Base-by-base conservation (phyloP, 768 basidiomycete genomes). In the Russula griseocarnosa region DNA sequence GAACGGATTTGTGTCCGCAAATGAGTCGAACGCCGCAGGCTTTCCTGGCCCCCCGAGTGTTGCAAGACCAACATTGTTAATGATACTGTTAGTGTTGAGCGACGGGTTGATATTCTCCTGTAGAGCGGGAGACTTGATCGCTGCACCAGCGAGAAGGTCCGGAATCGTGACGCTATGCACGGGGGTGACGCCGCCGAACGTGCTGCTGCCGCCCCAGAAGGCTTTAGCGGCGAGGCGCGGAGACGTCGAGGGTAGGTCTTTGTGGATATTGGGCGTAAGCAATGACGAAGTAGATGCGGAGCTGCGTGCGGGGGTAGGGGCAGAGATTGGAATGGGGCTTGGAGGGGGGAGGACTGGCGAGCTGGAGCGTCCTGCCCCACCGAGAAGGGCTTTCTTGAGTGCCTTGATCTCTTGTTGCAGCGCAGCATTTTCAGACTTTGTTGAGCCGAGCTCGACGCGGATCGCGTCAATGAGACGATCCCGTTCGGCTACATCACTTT, bases 401-500 rank as follows among this genome's bases (percentile, higher is more conserved):
- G 85, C 78, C 0, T 80, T 75, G 55, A 93, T 86, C 74, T 92
- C 91, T 69, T 89, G 85, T 0, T 90, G 81, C 32, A 97, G 79
- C 5, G 92, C 94, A 20, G 82, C 74, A 72, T 96, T 96, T 78
- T 98, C 94, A 2, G 83, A 84, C 72, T 83, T 83, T 26, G 86
- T 86, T 1, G 83, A 83, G 42, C 90, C 90, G 22, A 97, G 83
- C 72, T 98, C 92, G 16, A 84, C 78, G 56, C 90, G 85, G 74
- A 95, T 92, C 36, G 88, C 88, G 66, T 91, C 89, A 67, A 99
- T 88, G 65, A 98, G 83, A 22, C 84, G 81, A 77, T 99, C 96
- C 30, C 96, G 86, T 72, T 95, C 92, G 16, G 90, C 88, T 71
- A 98, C 92, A 73, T 96, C 92, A 60, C 85, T 86, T 73, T 99